Evolutionary conservation across 164 flowering plant genomes (phyloP), one percentile per base, ranked within the genome.

Genomic region (Magnolia sinica): DNA sequence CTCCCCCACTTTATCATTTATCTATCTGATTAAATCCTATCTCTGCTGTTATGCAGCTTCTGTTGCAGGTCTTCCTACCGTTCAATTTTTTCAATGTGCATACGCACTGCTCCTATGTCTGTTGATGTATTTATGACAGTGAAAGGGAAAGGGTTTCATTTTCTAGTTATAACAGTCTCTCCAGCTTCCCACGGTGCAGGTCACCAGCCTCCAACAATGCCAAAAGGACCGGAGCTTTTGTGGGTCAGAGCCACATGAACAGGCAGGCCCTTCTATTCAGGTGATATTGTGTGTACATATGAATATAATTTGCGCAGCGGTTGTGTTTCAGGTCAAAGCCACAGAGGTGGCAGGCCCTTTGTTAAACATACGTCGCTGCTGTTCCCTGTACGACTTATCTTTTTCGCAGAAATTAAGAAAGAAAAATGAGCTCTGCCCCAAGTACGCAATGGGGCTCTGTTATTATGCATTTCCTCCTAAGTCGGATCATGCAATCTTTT

Each of bases 301-400:
- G 68, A 82, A 82, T 82, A 84, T 76, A 75, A 73, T 71, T 52
- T 80, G 72, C 80, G 55, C 64, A 77, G 88, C 83, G 67, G 74
- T 79, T 79, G 83, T 82, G 84, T 84, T 83, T 81, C 81, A 76
- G 93, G 93, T 90, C 93, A 82, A 90, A 90, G 92, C 85, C 89
- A 84, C 83, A 82, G 82, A 79, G 85, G 86, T 89, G 92, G 88
- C 92, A 82, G 92, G 92, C 92, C 90, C 78, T 76, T 37, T 76
- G 81, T 71, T 77, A 55, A 76, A 81, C 79, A 79, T 79, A 85
- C 83, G 80, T 73, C 55, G 67, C 81, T 73, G 79, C 90, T 85
- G 63, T 63, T 45, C 64, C 13, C 16, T 61, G 51, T 73, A 49
- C 16, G 66, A 27, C 67, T 73, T 63, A 27, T 27, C 52, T 27